phyloP scores from a whole-genome alignment of 1,284 basidiomycete species.

The Coniferiporia sulphurascens region DNA sequence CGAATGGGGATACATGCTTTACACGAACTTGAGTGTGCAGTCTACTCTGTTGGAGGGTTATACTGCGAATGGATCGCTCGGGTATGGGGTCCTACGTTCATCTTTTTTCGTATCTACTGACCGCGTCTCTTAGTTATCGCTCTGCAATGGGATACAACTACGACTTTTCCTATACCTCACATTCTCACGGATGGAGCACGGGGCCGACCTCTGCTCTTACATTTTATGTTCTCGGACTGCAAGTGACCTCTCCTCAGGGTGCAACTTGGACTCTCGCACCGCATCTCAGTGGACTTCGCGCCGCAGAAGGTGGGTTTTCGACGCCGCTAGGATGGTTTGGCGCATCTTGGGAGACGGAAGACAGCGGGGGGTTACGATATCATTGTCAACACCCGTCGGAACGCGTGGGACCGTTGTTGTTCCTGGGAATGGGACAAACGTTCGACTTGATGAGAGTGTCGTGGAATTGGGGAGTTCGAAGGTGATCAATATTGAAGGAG shows the following conservation, averaged over 20 bases:
- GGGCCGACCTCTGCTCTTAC: constrained; percentile 43
- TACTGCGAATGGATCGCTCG: constrained; percentile 46
- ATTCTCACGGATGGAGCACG: constrained; percentile 43
- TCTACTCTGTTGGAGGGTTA: constrained; percentile 48
- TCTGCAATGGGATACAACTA: constrained; percentile 44
- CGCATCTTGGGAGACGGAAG: constrained; percentile 31
- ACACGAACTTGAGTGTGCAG: constrained; percentile 45
- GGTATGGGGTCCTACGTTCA: constrained; percentile 27
- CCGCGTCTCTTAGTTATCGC: constrained; percentile 32
- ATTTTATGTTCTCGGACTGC: constrained; percentile 41
- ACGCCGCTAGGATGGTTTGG: constrained; percentile 41
- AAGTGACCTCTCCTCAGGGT: constrained; percentile 35
- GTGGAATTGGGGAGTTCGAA: not conserved
- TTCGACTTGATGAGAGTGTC: not conserved
- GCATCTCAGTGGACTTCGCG: constrained; percentile 30
- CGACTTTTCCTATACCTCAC: constrained; percentile 43
- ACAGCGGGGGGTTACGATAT: not conserved
- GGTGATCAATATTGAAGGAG: not conserved
- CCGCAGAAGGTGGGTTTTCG: constrained; percentile 40
- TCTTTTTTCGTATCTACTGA: not conserved
- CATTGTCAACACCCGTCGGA: constrained; percentile 10
- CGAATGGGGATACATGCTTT: constrained; percentile 52
- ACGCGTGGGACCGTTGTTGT: constrained; percentile 5
- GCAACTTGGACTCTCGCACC: constrained; percentile 37
- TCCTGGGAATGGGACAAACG: not conserved